phyloP scores from a whole-genome alignment of 148 eudicot species.

The Rhododendron williamsianum region DNA sequence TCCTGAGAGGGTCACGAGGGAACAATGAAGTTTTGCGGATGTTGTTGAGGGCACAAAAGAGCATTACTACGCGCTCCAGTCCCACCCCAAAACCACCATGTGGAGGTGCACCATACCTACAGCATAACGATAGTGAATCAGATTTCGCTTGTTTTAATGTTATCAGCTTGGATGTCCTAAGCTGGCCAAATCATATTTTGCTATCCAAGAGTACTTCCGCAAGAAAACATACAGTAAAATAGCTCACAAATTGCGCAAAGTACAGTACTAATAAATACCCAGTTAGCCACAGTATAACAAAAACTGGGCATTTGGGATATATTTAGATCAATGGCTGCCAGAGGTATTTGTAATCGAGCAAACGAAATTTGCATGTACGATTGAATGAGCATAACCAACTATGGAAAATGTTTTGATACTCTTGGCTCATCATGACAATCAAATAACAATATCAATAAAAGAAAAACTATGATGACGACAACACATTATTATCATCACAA shows the following conservation, averaged over 20 bases:
- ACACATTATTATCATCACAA: neutral
- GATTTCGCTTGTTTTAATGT: neutral
- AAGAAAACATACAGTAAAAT: no score
- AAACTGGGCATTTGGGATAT: no score
- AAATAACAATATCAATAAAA: neutral
- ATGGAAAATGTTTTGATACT: neutral
- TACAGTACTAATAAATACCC: no score
- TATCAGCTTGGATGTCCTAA: no score
- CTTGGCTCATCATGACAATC: neutral
- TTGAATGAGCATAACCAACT: neutral
- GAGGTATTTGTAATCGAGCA: no score
- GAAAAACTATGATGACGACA: neutral
- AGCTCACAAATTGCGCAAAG: no score
- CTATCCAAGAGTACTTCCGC: no score
- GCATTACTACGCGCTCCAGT: slow-evolving; percentile 89
- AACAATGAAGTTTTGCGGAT: slow-evolving; percentile 70
- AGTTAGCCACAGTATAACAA: no score
- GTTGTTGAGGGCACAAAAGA: slow-evolving; percentile 80
- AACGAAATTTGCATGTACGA: neutral
- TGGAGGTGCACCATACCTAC: slow-evolving; percentile 88
- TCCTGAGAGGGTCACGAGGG: slow-evolving; percentile 80
- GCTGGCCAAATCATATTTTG: no score
- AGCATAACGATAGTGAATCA: slow-evolving; percentile 5
- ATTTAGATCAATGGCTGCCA: no score
- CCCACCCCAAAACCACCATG: slow-evolving; percentile 99